Evolutionary conservation across 495 filamentous ascomycete species (phyloP).

Genomic region (Penicillium cosmopolitanum): DNA sequence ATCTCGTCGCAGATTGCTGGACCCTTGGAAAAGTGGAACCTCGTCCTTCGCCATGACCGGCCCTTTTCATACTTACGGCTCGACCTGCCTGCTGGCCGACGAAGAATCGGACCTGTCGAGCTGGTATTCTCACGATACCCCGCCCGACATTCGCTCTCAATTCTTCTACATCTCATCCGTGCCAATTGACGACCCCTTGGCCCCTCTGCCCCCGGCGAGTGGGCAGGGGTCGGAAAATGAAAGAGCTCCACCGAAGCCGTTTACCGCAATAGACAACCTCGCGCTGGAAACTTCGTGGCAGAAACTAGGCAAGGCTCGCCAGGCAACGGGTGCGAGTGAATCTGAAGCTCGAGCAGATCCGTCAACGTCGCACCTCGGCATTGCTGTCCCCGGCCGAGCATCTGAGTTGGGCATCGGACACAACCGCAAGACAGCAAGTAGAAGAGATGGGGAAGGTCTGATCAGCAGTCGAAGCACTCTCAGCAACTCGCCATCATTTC

Average conservation of each 20-base stretch:
- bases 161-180: constrained; percentile 81
- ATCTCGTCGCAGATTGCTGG: constrained; percentile 14
- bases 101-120: constrained; percentile 39
- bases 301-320: constrained; percentile 49
- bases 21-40: constrained; percentile 19
- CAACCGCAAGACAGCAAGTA: constrained; percentile 27
- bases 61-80: constrained; percentile 58
- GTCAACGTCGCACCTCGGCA: constrained; percentile 43
- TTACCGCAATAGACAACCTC: constrained; percentile 73
- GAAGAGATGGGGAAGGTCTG: constrained; percentile 29
- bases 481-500: constrained; percentile 19
- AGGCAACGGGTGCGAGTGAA: constrained; percentile 33
- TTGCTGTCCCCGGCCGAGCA: constrained; percentile 49
- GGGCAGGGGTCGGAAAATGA: constrained; percentile 50
- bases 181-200: constrained; percentile 82
- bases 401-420: constrained; percentile 37
- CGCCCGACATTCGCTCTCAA: constrained; percentile 62
- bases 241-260: constrained; percentile 70
- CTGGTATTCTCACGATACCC: constrained; percentile 35
- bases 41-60: constrained; percentile 42
- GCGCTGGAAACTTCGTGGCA: constrained; percentile 76
- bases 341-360: constrained; percentile 36
- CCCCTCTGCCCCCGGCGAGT: constrained; percentile 61
- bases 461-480: constrained; percentile 30
- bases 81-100: constrained; percentile 52